A percentile compares a stretch with the other conserved stretches of the same genome.
Evolutionary conservation across 2,329 filamentous ascomycete genomes (phyloP).

Genomic region (Gliomastix tumulicola): DNA sequence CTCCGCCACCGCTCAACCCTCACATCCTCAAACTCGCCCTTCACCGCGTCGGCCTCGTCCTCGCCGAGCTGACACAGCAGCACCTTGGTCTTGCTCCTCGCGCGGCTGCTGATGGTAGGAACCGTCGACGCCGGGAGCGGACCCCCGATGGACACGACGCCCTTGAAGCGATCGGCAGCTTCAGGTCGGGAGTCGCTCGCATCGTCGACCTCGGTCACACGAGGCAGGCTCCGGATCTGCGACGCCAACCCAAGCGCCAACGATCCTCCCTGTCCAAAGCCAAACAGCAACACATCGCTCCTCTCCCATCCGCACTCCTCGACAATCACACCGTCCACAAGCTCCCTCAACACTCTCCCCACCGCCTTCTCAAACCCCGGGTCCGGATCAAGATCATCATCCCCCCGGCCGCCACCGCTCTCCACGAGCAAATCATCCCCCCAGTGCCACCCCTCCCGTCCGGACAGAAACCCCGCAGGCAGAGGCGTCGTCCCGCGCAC

Average conservation of each 20-base stretch:
- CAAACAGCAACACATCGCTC: constrained; percentile 56
- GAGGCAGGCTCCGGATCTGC: constrained; percentile 23
- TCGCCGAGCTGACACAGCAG: constrained; percentile 55
- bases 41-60: constrained; percentile 56
- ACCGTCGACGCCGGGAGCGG: constrained; percentile 46
- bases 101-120: constrained; percentile 31
- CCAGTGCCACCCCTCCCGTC: constrained; percentile 46
- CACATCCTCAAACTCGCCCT: constrained; percentile 59
- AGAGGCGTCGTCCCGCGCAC: constrained; percentile 65
- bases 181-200: constrained; percentile 1
- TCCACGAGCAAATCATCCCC: constrained; percentile 55
- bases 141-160: constrained; percentile 58
- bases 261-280: constrained; percentile 62
- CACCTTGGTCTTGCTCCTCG: constrained; percentile 57
- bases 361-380: constrained; percentile 50
- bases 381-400: constrained; percentile 53
- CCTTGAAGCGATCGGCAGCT: constrained; percentile 30
- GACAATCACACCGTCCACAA: constrained; percentile 46
- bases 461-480: constrained; percentile 54
- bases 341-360: constrained; percentile 35
- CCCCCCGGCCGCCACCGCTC: constrained; percentile 28
- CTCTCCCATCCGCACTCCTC: constrained; percentile 50
- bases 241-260: constrained; percentile 50
- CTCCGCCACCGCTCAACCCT: constrained; percentile 64
- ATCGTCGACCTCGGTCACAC: constrained; percentile 24